Evolutionary conservation across 257 asterid genomes (phyloP), one percentile per base, ranked within the genome.

Genomic region (Solanum peruvianum): DNA sequence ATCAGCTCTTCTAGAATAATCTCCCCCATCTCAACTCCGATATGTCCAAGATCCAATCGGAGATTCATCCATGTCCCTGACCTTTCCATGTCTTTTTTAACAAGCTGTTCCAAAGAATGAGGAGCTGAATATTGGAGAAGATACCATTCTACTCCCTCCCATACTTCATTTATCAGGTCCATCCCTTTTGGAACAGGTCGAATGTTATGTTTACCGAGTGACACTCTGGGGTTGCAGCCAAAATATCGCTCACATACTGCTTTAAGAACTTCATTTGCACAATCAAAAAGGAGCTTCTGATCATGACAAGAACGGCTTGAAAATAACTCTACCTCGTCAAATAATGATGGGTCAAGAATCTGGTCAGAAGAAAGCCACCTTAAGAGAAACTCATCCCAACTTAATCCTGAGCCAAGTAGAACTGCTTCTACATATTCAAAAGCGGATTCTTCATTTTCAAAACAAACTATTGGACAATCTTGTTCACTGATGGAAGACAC

Each of bases 401-500:
- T 92, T 90, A 97, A 89, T 45, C 96, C 99, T 8, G 99, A 97
- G 77, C 99, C 99, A n/a, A 97, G 93, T 85, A 97, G 88, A 76
- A 97, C 98, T 3, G 99, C 99, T 92, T 97, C 99, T 56, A 97
- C 98, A n/a, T 97, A 97, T 86, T 97, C 99, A 78, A 97, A 97
- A n/a, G 98, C 95, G 72, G 99, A 94, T 94, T 96, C 99, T 87
- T 93, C 99, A 75, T 92, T 96, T 88, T 96, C 98, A 1, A 92
- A 87, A 21, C 95, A 90, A 21, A 94, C 93, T 86, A 91, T 91
- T 13, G 89, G 89, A 85, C 96, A 93, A 84, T 88, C 94, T 86
- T 89, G 94, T 76, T 93, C 98, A 82, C 82, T 47, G 14, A 91
- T 62, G 35, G 90, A 70, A 87, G 93, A 81, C 29, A 77, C 75